These are phyloP conservation scores for Sanguinoderma infundibulare DNA, from an alignment of 1,284 basidiomycete species.

Conservation along the genomic window DNA sequence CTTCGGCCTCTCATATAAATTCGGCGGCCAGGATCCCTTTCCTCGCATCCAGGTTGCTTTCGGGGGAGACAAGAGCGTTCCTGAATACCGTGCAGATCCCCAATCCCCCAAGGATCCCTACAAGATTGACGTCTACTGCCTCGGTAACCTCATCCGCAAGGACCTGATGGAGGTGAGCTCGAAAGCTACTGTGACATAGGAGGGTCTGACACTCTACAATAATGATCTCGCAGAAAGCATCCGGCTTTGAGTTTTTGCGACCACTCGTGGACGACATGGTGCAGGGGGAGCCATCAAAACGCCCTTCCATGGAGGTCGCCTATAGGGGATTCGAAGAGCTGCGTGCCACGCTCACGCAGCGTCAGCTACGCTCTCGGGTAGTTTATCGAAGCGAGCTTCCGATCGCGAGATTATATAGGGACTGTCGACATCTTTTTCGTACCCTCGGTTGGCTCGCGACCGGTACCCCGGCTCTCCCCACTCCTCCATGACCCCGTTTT, in stretches of 20 bases:
- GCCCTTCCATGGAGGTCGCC: slow-evolving; percentile 19
- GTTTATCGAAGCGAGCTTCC: background rate
- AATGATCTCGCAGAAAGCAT: background rate
- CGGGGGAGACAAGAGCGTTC: slow-evolving; percentile 36
- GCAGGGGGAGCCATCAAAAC: slow-evolving; percentile 14
- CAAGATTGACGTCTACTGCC: slow-evolving; percentile 31
- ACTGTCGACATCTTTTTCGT: background rate
- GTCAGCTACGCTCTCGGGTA: slow-evolving; percentile 8
- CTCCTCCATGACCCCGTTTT: too few species aligned
- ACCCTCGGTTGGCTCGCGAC: background rate
- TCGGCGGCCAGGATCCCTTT: background rate
- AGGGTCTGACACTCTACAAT: background rate
- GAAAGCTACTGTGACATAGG: too few species aligned
- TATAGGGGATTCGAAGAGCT: slow-evolving; percentile 11
- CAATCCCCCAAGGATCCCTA: slow-evolving; percentile 28
- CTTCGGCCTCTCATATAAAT: slow-evolving; percentile 39
- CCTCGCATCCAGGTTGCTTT: slow-evolving; percentile 33
- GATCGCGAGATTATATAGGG: background rate
- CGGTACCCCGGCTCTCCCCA: background rate
- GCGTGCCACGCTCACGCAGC: background rate
- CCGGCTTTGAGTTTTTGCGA: slow-evolving; percentile 13
- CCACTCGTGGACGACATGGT: slow-evolving; percentile 20
- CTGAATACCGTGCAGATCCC: background rate
- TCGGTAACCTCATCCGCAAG: slow-evolving; percentile 37
- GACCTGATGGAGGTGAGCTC: background rate